Evolutionary conservation across 2,329 filamentous ascomycete species (phyloP), one percentile per base, ranked within the genome.

Genomic region (Xylariaceae sp.): DNA sequence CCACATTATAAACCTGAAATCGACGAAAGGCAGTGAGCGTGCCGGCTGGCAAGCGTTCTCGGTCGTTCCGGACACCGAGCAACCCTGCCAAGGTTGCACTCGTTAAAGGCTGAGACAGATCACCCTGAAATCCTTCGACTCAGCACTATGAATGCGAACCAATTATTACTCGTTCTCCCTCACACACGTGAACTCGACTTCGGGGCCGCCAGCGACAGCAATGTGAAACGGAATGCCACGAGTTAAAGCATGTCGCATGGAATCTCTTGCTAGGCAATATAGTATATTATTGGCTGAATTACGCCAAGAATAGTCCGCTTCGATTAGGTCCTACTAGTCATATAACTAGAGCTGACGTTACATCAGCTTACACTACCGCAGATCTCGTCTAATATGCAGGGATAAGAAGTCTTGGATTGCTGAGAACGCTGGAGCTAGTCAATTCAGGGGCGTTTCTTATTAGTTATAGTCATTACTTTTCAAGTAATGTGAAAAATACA

Each of bases 181-280:
- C 13, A 29, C 35, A 26, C 24, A n/a, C n/a, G n/a, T 20, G 11
- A 10, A n/a, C 21, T 33, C 10, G 15, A 21, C 20, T 23, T 56
- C 49, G 53, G 49, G 48, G 48, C 53, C 53, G 53, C 15, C 24
- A 18, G 15, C 8, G 7, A 8, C 10, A 47, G 16, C 21, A 15
- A 44, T 46, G 33, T 46, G 40, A 41, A 13, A 48, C 48, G 18
- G 41, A 33, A 52, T 56, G 42, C 53, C 47, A 21, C 44, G 30
- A 41, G 23, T 33, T 52, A n/a, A n/a, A n/a, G 21, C 21, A 32
- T 9, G 24, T 35, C 20, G 21, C n/a, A n/a, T n/a, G n/a, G n/a
- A n/a, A n/a, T n/a, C n/a, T n/a, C n/a, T n/a, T n/a, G n/a, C n/a
- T n/a, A n/a, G n/a, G n/a, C n/a, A n/a, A n/a, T n/a, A n/a, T n/a